phyloP scores from a whole-genome alignment of 179 eudicot species.

The Silene coronaria region DNA sequence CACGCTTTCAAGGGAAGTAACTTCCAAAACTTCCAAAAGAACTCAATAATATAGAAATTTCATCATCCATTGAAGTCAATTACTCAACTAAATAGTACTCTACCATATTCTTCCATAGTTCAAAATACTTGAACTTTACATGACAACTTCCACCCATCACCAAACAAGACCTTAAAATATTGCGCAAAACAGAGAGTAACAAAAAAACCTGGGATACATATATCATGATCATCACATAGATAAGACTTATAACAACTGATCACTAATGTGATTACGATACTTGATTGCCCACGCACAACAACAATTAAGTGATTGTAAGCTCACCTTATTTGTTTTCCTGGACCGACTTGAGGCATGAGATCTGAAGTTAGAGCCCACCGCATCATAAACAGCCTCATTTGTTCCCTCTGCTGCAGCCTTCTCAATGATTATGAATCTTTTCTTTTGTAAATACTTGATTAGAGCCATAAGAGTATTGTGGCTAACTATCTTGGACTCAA shows the following conservation, averaged over 20 bases:
- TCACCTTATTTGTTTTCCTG: slow-evolving; percentile 71
- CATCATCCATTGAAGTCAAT: background rate
- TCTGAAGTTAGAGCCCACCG: slow-evolving; percentile 61
- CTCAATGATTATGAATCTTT: slow-evolving; percentile 66
- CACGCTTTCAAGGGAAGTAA: background rate
- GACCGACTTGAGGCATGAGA: slow-evolving; percentile 49
- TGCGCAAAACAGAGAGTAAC: background rate
- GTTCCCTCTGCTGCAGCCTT: slow-evolving; percentile 97
- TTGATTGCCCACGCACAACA: background rate
- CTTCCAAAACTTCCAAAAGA: background rate
- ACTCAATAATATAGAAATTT: background rate
- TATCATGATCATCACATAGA: background rate
- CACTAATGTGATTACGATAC: background rate
- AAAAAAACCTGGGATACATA: background rate
- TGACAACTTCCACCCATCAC: background rate
- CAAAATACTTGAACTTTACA: background rate
- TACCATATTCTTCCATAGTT: background rate
- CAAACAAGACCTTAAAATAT: background rate
- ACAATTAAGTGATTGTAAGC: slow-evolving; percentile 1
- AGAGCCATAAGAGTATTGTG: slow-evolving; percentile 94
- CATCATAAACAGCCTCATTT: slow-evolving; percentile 88
- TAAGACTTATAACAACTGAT: background rate
- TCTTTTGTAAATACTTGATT: slow-evolving; percentile 88
- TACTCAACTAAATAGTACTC: background rate
- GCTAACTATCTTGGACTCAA: slow-evolving; percentile 83